Percentiles rank a stretch among this genome's conserved stretches.
Conservation (phyloP, 2,329 filamentous ascomycete species). For the Chlorencoelia australis region DNA sequence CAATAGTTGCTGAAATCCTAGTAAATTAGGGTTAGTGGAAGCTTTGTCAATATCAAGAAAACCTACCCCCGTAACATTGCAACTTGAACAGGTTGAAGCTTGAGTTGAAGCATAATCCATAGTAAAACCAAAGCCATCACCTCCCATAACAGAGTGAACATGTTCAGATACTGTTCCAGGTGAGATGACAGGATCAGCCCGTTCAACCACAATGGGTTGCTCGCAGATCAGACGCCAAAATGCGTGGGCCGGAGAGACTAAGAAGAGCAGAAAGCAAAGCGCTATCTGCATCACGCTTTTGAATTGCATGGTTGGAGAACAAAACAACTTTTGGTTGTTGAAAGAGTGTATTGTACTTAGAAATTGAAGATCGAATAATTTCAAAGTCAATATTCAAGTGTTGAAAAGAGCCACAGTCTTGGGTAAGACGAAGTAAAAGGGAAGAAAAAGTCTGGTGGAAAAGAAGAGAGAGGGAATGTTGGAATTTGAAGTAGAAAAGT, state of each 20-base stretch:
- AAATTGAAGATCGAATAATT: no score
- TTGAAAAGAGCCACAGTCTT: no score
- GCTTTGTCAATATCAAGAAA: neutral
- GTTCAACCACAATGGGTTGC: constrained; percentile 33
- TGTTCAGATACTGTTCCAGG: constrained; percentile 45
- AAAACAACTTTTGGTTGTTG: no score
- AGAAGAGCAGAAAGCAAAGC: constrained; percentile 2
- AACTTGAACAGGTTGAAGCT: constrained; percentile 50
- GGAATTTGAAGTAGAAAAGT: no score
- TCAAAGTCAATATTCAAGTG: no score
- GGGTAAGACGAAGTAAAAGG: no score
- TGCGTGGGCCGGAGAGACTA: constrained; percentile 23
- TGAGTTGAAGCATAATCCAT: constrained; percentile 44
- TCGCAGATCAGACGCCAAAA: constrained; percentile 37
- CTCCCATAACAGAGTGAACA: constrained; percentile 52
- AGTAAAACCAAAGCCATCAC: constrained; percentile 46
- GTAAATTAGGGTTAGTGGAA: neutral
- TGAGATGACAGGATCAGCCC: constrained; percentile 48
- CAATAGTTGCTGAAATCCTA: constrained; percentile 53
- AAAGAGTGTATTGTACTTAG: no score
- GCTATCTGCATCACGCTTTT: neutral
- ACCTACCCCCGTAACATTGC: constrained; percentile 41
- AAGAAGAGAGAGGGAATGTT: no score
- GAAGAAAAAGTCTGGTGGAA: no score
- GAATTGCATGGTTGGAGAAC: no score